Conservation (phyloP, 2,329 filamentous ascomycete species). For the Plenodomus biglobosus region DNA sequence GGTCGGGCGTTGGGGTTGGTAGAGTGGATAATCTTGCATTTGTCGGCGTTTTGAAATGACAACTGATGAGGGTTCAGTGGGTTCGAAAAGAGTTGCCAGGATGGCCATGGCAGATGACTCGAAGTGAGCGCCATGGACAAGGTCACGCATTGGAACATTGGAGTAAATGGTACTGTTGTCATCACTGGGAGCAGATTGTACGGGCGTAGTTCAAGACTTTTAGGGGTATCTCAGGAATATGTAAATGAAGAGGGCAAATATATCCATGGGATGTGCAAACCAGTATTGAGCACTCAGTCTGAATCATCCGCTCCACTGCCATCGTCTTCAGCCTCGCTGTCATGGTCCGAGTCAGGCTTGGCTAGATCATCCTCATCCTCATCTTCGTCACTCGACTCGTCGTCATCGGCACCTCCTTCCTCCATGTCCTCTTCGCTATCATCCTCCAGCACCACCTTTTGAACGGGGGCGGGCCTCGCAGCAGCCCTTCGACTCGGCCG, state of each 20-base stretch:
- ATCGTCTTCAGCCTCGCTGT: constrained; percentile 14
- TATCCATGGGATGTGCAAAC: not conserved
- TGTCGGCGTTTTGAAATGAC: not conserved
- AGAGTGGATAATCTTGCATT: not conserved
- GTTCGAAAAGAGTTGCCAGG: no score
- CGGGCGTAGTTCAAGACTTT: not conserved
- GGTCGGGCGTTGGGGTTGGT: not conserved
- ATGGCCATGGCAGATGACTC: no score
- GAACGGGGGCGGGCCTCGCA: constrained; percentile 17
- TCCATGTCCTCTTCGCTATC: constrained; percentile 27
- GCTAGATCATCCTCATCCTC: constrained; percentile 24
- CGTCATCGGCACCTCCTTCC: constrained; percentile 15
- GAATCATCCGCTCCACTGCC: constrained; percentile 23
- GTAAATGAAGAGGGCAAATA: not conserved
- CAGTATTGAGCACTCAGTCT: constrained; percentile 16
- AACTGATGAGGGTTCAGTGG: no score
- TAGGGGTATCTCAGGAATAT: not conserved
- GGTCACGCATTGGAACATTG: no score
- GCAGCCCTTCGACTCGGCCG: constrained; percentile 32
- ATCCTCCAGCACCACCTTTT: constrained; percentile 27
- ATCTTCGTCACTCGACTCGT: constrained; percentile 16
- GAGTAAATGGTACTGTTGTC: no score
- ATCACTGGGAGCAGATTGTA: no score
- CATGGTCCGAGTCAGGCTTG: constrained; percentile 14
- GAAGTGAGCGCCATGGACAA: no score